A percentile compares a stretch with the other conserved stretches of the same genome.
phyloP scores from a whole-genome alignment of 2,329 filamentous ascomycete species.

The Diaporthe ampelina region DNA sequence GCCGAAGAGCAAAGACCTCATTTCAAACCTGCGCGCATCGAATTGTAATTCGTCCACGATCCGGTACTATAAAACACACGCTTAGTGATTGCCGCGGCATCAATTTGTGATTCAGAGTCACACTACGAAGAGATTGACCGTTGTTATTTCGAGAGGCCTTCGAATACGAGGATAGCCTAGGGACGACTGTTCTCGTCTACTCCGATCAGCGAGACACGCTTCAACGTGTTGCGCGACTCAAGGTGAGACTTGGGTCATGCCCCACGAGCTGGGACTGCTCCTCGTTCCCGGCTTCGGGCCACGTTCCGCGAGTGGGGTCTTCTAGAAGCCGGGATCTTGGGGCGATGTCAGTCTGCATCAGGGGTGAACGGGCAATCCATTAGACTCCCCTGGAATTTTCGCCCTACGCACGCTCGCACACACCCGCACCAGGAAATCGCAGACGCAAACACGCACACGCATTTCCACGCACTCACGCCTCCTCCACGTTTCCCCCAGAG shows the following conservation, averaged over 20 bases:
- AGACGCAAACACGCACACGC: constrained; percentile 1
- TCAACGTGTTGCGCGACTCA: constrained; percentile 20
- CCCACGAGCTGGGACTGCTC: constrained; percentile 42
- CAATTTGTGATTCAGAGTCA: constrained; percentile 11
- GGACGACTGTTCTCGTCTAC: not conserved
- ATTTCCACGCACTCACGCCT: not conserved
- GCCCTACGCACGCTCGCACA: constrained; percentile 19
- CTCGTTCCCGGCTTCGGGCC: constrained; percentile 41
- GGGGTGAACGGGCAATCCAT: constrained; percentile 15
- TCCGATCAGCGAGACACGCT: constrained; percentile 2
- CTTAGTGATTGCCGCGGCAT: constrained; percentile 12
- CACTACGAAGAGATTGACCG: not conserved
- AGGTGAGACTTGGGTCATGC: constrained; percentile 27
- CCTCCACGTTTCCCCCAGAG: not conserved
- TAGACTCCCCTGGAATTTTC: constrained; percentile 35
- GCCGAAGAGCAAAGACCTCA: not conserved
- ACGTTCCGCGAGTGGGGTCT: constrained; percentile 39
- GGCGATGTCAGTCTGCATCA: constrained; percentile 14
- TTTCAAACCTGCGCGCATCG: constrained; percentile 14
- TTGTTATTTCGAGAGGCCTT: constrained; percentile 18
- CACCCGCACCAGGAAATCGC: not conserved
- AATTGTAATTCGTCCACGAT: constrained; percentile 15
- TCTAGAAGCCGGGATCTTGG: constrained; percentile 28
- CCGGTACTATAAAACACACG: not conserved
- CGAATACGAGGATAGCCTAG: constrained; percentile 18